Percentiles rank a stretch among this genome's conserved stretches.
These are phyloP conservation scores for Sungouiozyma ichnusensis DNA, from an alignment of 805 yeast genomes.

Conservation along the genomic window DNA sequence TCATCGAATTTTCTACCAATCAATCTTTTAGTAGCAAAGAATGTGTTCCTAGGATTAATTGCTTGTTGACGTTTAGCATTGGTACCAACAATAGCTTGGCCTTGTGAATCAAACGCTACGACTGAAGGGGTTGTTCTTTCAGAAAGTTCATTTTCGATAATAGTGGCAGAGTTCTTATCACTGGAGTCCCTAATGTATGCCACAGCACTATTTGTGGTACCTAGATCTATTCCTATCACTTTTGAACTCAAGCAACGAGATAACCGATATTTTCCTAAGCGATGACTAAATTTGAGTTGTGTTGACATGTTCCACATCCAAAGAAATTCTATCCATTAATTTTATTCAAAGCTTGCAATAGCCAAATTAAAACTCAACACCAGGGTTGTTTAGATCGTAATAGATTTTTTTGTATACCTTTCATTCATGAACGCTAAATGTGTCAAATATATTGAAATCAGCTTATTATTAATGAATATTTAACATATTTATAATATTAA, in stretches of 20 bases:
- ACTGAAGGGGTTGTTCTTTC: constrained; percentile 71
- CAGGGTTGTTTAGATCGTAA: no score
- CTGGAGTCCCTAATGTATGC: constrained; percentile 35
- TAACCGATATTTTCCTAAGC: not conserved
- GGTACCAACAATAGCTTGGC: constrained; percentile 45
- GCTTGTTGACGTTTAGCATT: constrained; percentile 72
- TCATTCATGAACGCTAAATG: no score
- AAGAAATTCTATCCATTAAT: not conserved
- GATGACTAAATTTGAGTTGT: not conserved
- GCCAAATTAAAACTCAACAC: no score
- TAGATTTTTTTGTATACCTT: no score
- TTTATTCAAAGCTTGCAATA: not conserved
- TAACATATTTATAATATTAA: no score
- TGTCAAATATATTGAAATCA: no score
- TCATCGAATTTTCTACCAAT: constrained; percentile 67
- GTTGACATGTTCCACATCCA: not conserved
- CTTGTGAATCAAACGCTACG: constrained; percentile 43
- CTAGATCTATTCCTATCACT: constrained; percentile 74
- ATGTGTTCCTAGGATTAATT: constrained; percentile 66
- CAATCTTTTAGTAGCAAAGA: constrained; percentile 72
- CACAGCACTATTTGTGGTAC: constrained; percentile 81
- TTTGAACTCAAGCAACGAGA: constrained; percentile 5
- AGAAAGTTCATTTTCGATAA: constrained; percentile 66
- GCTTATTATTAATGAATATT: no score
- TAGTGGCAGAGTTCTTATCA: constrained; percentile 54